These are phyloP conservation scores for Barbatosphaeria neglecta DNA, from an alignment of 495 filamentous ascomycete species.

Conservation along the genomic window DNA sequence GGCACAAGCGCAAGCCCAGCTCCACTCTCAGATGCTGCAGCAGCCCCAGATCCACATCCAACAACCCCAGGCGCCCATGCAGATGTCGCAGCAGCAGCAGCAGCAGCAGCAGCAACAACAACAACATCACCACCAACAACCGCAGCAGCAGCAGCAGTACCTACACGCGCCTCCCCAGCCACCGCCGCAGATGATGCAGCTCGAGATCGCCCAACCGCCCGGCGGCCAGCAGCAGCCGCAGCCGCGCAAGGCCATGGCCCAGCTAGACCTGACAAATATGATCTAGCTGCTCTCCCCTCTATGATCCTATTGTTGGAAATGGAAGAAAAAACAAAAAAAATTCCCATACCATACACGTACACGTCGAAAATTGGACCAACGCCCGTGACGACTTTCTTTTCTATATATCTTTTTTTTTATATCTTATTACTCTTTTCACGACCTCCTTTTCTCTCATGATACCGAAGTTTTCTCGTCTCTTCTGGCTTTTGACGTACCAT, in stretches of 20 bases:
- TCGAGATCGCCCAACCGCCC: slow-evolving; percentile 12
- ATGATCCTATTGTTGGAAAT: too few relatives aligned
- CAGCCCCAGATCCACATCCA: neutral
- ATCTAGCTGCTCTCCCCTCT: slow-evolving; percentile 18
- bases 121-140: too few relatives aligned
- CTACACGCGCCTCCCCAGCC: slow-evolving; percentile 7
- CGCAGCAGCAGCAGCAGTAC: too few relatives aligned
- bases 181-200: slow-evolving; percentile 7
- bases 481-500: too few relatives aligned
- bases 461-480: neutral
- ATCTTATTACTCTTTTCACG: too few relatives aligned
- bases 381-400: slow-evolving; percentile 6
- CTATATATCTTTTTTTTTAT: slow-evolving; percentile 5
- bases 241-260: slow-evolving; percentile 15
- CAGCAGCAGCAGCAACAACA: slow-evolving; percentile 11
- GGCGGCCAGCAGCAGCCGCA: slow-evolving; percentile 15
- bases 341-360: too few relatives aligned
- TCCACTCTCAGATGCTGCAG: slow-evolving; percentile 4
- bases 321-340: neutral
- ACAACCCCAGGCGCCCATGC: slow-evolving; percentile 5
- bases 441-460: neutral
- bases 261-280: slow-evolving; percentile 29
- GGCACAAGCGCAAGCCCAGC: slow-evolving; percentile 2
- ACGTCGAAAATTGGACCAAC: too few relatives aligned
- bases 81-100: slow-evolving; percentile 6